These are phyloP conservation scores for Rhinocladiella mackenziei DNA, from an alignment of 2,329 filamentous ascomycete genomes.

Conservation along the genomic window DNA sequence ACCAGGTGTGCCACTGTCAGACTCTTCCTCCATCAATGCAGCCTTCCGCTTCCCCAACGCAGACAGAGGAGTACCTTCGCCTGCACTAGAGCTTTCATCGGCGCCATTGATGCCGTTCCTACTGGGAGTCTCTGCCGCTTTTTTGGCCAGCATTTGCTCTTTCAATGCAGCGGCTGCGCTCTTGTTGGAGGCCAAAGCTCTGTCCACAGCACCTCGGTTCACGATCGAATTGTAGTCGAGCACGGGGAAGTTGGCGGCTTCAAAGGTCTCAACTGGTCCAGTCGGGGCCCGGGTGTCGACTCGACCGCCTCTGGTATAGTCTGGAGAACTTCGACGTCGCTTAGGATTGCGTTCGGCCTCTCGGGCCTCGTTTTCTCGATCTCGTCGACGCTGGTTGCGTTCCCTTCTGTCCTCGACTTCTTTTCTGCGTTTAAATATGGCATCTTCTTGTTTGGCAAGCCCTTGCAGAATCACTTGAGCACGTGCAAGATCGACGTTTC, in stretches of 20 bases:
- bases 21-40: constrained; percentile 60
- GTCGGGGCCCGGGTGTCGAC: constrained; percentile 33
- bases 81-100: background rate
- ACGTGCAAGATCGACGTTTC: constrained; percentile 78
- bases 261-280: constrained; percentile 40
- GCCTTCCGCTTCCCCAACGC: constrained; percentile 73
- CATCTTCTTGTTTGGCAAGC: constrained; percentile 86
- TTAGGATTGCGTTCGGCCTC: constrained; percentile 41
- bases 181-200: constrained; percentile 81
- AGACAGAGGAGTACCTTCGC: constrained; percentile 41
- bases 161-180: constrained; percentile 88
- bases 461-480: constrained; percentile 86
- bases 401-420: constrained; percentile 80
- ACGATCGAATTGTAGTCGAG: constrained; percentile 87
- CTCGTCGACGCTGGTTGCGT: constrained; percentile 72
- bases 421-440: constrained; percentile 83
- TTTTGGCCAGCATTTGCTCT: constrained; percentile 61
- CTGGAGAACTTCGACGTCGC: constrained; percentile 46
- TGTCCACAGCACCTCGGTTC: constrained; percentile 62
- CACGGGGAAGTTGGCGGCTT: constrained; percentile 33
- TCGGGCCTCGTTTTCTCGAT: constrained; percentile 61
- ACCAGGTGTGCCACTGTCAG: constrained; percentile 53
- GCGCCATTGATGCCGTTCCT: constrained; percentile 5
- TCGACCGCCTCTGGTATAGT: constrained; percentile 35
- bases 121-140: constrained; percentile 26